Evolutionary conservation across 164 flowering plant genomes (phyloP).

Genomic region (Vitis rotundifolia): DNA sequence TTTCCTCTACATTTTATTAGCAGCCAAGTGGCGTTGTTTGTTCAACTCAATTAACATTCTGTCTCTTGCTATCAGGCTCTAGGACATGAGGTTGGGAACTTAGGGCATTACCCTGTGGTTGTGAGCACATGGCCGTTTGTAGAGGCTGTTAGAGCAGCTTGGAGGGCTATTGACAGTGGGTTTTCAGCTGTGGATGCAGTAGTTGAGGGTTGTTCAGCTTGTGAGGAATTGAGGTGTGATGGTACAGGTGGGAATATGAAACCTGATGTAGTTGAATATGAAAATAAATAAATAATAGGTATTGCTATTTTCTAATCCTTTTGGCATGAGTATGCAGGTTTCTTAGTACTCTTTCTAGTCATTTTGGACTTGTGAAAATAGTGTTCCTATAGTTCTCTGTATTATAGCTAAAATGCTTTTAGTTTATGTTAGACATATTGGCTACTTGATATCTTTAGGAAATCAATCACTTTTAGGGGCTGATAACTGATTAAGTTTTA

Average conservation of each 20-base stretch:
- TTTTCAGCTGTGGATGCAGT: conserved; percentile 73
- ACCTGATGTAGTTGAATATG: too few relatives aligned
- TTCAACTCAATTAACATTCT: too few relatives aligned
- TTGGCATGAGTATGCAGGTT: neutral
- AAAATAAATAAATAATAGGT: neutral
- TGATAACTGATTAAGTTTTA: too few relatives aligned
- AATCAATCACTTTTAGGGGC: too few relatives aligned
- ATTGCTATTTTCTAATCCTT: too few relatives aligned
- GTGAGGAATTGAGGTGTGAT: conserved; percentile 86
- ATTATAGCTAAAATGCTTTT: neutral
- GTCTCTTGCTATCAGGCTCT: conserved; percentile 27
- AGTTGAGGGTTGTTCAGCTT: conserved; percentile 94
- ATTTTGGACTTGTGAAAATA: neutral
- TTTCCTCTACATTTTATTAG: too few relatives aligned
- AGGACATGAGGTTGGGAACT: conserved; percentile 29
- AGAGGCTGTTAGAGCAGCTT: conserved; percentile 74
- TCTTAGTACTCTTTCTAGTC: neutral
- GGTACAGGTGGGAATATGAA: conserved; percentile 65
- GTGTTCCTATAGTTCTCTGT: too few relatives aligned
- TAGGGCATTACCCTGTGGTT: conserved; percentile 60
- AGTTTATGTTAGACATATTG: too few relatives aligned
- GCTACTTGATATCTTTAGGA: too few relatives aligned
- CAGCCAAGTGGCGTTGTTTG: too few relatives aligned
- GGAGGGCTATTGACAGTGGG: conserved; percentile 73
- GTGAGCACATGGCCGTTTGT: conserved; percentile 94